Conservation (phyloP, 768 basidiomycete species). For the Naematelia aurantialba region DNA sequence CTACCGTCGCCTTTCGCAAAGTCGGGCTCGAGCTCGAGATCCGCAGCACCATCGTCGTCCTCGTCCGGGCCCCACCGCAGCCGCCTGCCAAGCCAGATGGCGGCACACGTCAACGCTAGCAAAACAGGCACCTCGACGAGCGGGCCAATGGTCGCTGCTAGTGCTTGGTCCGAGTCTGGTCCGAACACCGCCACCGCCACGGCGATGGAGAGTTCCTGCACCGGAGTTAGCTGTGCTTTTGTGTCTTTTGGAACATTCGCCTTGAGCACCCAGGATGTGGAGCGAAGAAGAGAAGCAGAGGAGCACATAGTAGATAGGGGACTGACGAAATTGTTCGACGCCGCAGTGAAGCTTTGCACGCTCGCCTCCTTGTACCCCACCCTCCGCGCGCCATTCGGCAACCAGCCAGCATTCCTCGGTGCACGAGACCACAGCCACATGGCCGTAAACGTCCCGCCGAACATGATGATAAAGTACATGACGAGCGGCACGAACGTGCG, state of each 20-base stretch:
- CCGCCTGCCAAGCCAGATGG: slow-evolving; percentile 13
- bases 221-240: no score
- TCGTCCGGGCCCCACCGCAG: slow-evolving; percentile 39
- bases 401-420: slow-evolving; percentile 63
- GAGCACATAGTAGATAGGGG: neutral
- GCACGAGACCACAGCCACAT: slow-evolving; percentile 56
- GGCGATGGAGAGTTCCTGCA: slow-evolving; percentile 72
- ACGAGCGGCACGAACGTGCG: slow-evolving; percentile 75
- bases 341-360: slow-evolving; percentile 74
- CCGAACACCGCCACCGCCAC: slow-evolving; percentile 75
- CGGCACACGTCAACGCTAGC: slow-evolving; percentile 57
- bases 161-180: slow-evolving; percentile 69
- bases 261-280: no score
- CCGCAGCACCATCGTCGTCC: neutral
- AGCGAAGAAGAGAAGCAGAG: neutral
- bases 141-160: slow-evolving; percentile 64
- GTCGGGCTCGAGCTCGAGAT: no score
- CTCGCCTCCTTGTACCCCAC: slow-evolving; percentile 68
- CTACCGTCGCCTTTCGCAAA: no score
- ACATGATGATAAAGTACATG: slow-evolving; percentile 72
- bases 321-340: slow-evolving; percentile 58
- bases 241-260: no score
- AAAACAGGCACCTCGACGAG: slow-evolving; percentile 64
- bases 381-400: slow-evolving; percentile 44
- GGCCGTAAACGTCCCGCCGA: slow-evolving; percentile 61